Percentiles rank a stretch among this genome's conserved stretches.
Conservation (phyloP, 306 rosid genomes). For the Medicago ruthenica region DNA sequence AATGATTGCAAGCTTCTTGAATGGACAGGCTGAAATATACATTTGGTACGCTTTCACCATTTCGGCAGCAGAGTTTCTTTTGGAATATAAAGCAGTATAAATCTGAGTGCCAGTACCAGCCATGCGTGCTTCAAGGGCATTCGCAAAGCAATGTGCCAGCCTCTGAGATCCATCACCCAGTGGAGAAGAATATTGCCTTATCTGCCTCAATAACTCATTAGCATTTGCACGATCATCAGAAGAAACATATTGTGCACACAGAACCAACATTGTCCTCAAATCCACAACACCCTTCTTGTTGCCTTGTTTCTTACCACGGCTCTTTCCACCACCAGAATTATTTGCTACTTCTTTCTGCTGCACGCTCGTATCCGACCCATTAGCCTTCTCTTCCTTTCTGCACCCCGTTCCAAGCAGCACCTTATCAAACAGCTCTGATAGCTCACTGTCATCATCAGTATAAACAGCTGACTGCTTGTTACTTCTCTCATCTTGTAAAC, state of each 20-base stretch:
- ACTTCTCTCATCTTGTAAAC: constrained; percentile 53
- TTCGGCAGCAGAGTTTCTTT: constrained; percentile 55
- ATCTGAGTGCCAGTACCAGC: constrained; percentile 57
- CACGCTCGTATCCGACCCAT: constrained; percentile 12
- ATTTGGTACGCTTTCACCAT: constrained; percentile 62
- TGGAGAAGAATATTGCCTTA: constrained; percentile 70
- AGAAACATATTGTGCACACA: constrained; percentile 75
- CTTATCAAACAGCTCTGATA: constrained; percentile 56
- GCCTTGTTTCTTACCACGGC: constrained; percentile 42
- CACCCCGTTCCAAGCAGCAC: constrained; percentile 48
- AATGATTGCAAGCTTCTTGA: constrained; percentile 54
- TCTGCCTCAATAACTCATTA: constrained; percentile 64
- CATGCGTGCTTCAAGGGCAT: constrained; percentile 75
- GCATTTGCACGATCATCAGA: constrained; percentile 59
- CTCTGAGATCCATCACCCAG: constrained; percentile 72
- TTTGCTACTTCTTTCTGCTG: constrained; percentile 50
- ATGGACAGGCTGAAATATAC: constrained; percentile 56
- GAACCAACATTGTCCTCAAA: constrained; percentile 61
- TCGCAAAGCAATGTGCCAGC: constrained; percentile 70
- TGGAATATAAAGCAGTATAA: constrained; percentile 48
- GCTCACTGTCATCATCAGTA: constrained; percentile 54
- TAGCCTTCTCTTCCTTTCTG: constrained; percentile 27
- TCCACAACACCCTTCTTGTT: constrained; percentile 57
- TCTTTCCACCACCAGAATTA: constrained; percentile 49
- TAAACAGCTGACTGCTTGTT: constrained; percentile 56